Evolutionary conservation across 129 eudicot species (phyloP).

Genomic region (Smallanthus sonchifolius): DNA sequence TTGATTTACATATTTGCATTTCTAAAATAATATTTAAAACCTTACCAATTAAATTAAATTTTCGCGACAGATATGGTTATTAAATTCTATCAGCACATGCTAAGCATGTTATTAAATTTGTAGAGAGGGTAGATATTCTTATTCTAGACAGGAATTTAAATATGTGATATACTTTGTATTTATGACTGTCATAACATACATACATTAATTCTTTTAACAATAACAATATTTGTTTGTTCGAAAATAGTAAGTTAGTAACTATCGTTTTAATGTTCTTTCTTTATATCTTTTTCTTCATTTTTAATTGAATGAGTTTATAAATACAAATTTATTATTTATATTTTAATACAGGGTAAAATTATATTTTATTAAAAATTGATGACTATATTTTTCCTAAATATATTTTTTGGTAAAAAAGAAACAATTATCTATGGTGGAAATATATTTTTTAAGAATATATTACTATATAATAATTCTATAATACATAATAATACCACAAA

Average conservation of each 20-base stretch:
- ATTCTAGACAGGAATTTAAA: constrained; percentile 28
- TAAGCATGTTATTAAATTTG: constrained; percentile 31
- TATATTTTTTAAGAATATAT: neutral
- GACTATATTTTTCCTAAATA: neutral
- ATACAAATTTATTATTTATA: neutral
- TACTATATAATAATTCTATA: neutral
- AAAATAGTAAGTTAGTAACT: constrained; percentile 20
- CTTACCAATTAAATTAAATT: neutral
- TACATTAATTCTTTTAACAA: constrained; percentile 22
- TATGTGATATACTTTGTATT: constrained; percentile 24
- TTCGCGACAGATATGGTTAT: constrained; percentile 11
- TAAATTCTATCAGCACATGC: constrained; percentile 26
- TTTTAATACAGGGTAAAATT: neutral
- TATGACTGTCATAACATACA: constrained; percentile 24
- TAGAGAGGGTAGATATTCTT: constrained; percentile 37
- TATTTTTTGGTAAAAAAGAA: neutral
- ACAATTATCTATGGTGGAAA: neutral
- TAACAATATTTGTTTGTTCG: constrained; percentile 27
- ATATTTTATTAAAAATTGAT: neutral
- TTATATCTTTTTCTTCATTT: neutral
- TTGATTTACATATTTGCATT: too few species aligned
- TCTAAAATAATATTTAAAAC: neutral
- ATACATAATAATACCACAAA: neutral
- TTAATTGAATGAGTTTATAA: neutral
- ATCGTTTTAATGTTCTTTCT: neutral